Evolutionary conservation across 495 filamentous ascomycete species (phyloP), one percentile per base, ranked within the genome.

Genomic region (Podospora sp.): DNA sequence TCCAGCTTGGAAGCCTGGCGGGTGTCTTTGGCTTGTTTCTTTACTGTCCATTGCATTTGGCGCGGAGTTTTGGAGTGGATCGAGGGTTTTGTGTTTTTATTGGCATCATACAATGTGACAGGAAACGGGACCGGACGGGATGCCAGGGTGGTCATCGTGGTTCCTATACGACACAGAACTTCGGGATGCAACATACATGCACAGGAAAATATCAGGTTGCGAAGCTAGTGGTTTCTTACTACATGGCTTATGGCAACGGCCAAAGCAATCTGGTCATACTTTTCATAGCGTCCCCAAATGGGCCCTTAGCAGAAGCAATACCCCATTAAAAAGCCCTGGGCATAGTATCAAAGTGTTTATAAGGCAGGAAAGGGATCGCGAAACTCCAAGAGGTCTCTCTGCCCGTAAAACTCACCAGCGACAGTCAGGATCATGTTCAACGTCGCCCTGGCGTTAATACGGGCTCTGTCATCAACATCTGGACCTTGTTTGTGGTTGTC

Each of bases 371-470:
- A 84, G 18, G 82, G 82, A 62, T 90, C 84, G 51, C 92, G 83
- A 60, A 87, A 88, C 71, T 88, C 86, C 57, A 98, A 79, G 36
- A 99, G 79, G 77, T 99, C 95, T 64, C 89, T 83, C 80, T 99
- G 95, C 2, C 95, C 93, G 77, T 91, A 99, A 71, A 90, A 88
- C 78, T 97, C 93, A 69, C 93, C 95, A 49, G 91, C 90, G 27
- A 99, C 83, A 0, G 91, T 94, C 62, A 99, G 83, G 65, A 97
- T 91, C 91, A 97, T 97, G 75, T 97, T 94, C 7, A 97, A 82
- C 63, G 90, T 90, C 22, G 80, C 82, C 61, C 80, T 77, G 66
- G 84, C 82, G 74, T 86, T 88, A 70, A 72, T 55, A 33, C 64
- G 71, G 35, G 73, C 67, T 14, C 75, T 66, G 11, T 68, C 79